These are phyloP conservation scores for Sarocladiaceae sp. DNA, from an alignment of 2,329 filamentous ascomycete species.

Conservation along the genomic window DNA sequence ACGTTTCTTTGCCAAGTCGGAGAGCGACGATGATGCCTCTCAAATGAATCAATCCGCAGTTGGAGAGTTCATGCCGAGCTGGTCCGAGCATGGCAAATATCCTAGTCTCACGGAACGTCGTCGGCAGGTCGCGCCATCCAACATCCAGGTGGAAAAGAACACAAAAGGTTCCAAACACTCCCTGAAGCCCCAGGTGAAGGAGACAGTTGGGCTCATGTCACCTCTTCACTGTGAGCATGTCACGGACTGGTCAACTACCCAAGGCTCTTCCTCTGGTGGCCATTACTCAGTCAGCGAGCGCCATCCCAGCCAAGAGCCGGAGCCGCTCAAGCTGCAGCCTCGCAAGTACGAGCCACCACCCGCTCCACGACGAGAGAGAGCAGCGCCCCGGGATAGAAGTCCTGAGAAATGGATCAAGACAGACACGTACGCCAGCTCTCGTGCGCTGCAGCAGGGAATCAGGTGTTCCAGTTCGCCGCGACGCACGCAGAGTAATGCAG, in stretches of 20 bases:
- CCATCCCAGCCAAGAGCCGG: slow-evolving; percentile 6
- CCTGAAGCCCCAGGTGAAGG: slow-evolving; percentile 2
- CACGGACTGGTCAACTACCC: slow-evolving; percentile 5
- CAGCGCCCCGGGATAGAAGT: background rate
- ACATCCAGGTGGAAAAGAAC: slow-evolving; percentile 18
- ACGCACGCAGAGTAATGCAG: slow-evolving; percentile 3
- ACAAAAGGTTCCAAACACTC: background rate
- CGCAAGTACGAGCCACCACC: slow-evolving; percentile 4
- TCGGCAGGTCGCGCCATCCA: slow-evolving; percentile 19
- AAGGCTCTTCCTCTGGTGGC: background rate
- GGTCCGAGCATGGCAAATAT: slow-evolving; percentile 10
- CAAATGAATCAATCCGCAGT: slow-evolving; percentile 20
- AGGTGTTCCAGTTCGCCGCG: slow-evolving; percentile 6
- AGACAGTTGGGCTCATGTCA: background rate
- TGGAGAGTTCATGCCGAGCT: slow-evolving; percentile 25
- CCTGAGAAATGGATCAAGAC: slow-evolving; percentile 2
- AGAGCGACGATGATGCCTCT: slow-evolving; percentile 9
- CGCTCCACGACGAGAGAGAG: background rate
- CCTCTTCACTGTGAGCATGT: slow-evolving; percentile 5
- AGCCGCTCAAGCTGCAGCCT: background rate
- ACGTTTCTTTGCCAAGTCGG: background rate
- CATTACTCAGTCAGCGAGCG: background rate
- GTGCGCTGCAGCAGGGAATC: slow-evolving; percentile 6
- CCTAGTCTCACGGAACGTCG: slow-evolving; percentile 24
- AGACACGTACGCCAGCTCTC: slow-evolving; percentile 1